Evolutionary conservation across 441 rosid genomes (phyloP).

Genomic region (Daphne laureola): DNA sequence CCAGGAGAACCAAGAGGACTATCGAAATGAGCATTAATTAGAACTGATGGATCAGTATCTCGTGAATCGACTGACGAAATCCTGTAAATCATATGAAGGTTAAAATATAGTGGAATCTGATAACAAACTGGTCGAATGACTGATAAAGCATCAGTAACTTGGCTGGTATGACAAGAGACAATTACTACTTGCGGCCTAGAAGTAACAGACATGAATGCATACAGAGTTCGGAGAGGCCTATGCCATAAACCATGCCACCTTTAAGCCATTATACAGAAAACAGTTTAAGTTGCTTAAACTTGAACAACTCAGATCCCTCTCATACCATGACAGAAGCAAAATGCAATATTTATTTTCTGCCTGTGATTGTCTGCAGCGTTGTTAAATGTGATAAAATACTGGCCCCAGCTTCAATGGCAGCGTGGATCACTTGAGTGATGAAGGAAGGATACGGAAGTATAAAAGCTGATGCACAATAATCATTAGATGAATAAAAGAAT

Average conservation of each 20-base stretch:
- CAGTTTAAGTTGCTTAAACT: conserved; percentile 1
- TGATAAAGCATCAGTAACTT: neutral
- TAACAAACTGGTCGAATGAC: conserved; percentile 1
- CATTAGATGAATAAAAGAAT: conserved; percentile 5
- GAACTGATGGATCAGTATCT: conserved; percentile 68
- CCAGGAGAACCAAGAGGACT: conserved; percentile 92
- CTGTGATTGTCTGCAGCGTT: neutral
- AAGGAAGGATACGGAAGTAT: conserved; percentile 1
- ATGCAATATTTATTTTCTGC: conserved; percentile 5
- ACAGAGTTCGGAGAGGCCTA: conserved; percentile 2
- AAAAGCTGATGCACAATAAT: conserved; percentile 3
- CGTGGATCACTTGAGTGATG: conserved; percentile 1
- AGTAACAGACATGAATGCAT: neutral
- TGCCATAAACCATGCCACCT: conserved; percentile 1
- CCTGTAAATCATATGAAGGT: conserved; percentile 36
- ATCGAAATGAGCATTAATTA: conserved; percentile 94
- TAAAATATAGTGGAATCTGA: conserved; percentile 5
- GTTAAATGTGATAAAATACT: neutral
- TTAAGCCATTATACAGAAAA: neutral
- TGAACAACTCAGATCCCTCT: neutral
- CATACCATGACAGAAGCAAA: neutral
- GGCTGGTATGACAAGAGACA: neutral
- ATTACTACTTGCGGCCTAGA: too few relatives aligned
- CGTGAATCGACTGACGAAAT: conserved; percentile 58
- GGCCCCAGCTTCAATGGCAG: conserved; percentile 8